Evolutionary conservation across 2,329 filamentous ascomycete genomes (phyloP).

Genomic region (Xylaria sp.): DNA sequence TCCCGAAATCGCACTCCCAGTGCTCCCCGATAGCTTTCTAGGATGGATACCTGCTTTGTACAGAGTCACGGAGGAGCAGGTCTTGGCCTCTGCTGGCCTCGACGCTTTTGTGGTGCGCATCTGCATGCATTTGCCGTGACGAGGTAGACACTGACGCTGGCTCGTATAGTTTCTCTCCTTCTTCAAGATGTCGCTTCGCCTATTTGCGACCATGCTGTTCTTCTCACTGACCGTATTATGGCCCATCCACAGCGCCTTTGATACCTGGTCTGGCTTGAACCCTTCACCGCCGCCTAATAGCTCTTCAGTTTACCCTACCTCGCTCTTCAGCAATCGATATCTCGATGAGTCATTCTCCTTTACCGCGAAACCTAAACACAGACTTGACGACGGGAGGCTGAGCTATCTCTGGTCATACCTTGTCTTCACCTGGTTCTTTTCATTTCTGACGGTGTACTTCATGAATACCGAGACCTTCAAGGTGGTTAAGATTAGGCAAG

Average conservation of each 20-base stretch:
- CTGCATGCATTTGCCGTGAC: conserved; percentile 46
- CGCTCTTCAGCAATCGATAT: conserved; percentile 19
- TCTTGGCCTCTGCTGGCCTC: conserved; percentile 88
- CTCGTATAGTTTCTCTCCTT: conserved; percentile 77
- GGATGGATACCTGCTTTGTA: conserved; percentile 93
- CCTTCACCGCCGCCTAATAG: conserved; percentile 1
- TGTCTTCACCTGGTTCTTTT: conserved; percentile 95
- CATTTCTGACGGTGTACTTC: conserved; percentile 81
- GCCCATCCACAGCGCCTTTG: conserved; percentile 82
- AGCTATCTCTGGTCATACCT: conserved; percentile 91
- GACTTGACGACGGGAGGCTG: conserved; percentile 41
- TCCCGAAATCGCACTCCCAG: conserved; percentile 71
- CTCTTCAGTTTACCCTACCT: conserved; percentile 14
- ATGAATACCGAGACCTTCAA: conserved; percentile 85
- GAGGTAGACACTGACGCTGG: conserved; percentile 50
- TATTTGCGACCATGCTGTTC: conserved; percentile 81
- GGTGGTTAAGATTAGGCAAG: conserved; percentile 86
- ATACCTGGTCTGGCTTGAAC: conserved; percentile 36
- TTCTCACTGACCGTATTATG: conserved; percentile 84
- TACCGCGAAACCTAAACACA: conserved; percentile 30
- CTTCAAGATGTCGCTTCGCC: conserved; percentile 93
- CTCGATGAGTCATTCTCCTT: conserved; percentile 20
- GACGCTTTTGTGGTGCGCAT: conserved; percentile 85
- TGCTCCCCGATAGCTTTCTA: conserved; percentile 84
- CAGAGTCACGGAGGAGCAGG: conserved; percentile 86